Evolutionary conservation across 2,329 filamentous ascomycete genomes (phyloP).

Genomic region (Cercospora nicotianae): DNA sequence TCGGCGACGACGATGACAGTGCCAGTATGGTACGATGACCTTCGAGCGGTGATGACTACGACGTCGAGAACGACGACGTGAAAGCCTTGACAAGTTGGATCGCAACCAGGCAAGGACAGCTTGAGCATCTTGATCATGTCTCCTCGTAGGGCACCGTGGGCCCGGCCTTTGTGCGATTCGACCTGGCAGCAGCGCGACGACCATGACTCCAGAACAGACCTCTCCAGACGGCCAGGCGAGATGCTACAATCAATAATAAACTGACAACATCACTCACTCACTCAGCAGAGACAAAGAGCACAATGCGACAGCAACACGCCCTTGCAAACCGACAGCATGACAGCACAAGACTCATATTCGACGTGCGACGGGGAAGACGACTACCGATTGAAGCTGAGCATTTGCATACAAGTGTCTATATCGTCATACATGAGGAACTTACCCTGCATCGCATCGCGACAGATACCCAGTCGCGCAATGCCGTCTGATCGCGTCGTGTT

Average conservation of each 20-base stretch:
- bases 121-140: no score
- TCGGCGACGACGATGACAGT: no score
- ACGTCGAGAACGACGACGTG: no score
- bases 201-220: not conserved
- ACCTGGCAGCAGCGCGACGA: not conserved
- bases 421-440: not conserved
- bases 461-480: not conserved
- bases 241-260: not conserved
- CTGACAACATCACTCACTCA: not conserved
- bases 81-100: no score
- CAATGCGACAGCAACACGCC: not conserved
- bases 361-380: not conserved
- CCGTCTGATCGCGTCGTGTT: not conserved
- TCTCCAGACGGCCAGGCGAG: not conserved
- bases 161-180: not conserved
- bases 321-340: not conserved
- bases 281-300: no score
- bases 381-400: not conserved
- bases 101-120: no score
- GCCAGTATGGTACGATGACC: no score
- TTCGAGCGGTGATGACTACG: no score
- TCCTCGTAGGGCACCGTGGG: not conserved
- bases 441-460: not conserved
- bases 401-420: not conserved
- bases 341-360: not conserved